A percentile compares a stretch with the other conserved stretches of the same genome.
Evolutionary conservation across 495 filamentous ascomycete genomes (phyloP).

Genomic region (Lophiotrema nucula): DNA sequence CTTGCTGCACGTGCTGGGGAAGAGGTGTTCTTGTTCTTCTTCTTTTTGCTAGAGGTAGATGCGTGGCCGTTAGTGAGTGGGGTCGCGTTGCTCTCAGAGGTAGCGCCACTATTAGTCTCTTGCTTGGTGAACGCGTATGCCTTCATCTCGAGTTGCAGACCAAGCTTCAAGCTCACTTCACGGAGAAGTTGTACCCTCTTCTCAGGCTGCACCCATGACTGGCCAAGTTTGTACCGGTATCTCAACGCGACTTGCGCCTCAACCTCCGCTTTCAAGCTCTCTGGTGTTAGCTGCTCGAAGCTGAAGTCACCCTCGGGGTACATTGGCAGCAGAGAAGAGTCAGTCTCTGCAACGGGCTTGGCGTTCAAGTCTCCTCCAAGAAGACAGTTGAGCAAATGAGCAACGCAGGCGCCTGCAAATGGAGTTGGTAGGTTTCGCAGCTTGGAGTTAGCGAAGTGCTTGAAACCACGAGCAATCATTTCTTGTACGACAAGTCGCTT

Average conservation of each 20-base stretch:
- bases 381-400: constrained; percentile 93
- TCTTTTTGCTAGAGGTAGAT: constrained; percentile 56
- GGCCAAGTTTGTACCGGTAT: constrained; percentile 71
- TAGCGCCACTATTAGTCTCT: constrained; percentile 32
- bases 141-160: constrained; percentile 81
- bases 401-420: constrained; percentile 70
- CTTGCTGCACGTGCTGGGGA: constrained; percentile 52
- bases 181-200: constrained; percentile 82
- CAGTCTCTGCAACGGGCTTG: constrained; percentile 71
- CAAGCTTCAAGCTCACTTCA: constrained; percentile 85
- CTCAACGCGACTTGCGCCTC: constrained; percentile 67
- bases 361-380: constrained; percentile 75
- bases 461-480: constrained; percentile 91
- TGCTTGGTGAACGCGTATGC: constrained; percentile 69
- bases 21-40: constrained; percentile 66
- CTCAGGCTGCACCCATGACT: constrained; percentile 63
- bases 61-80: constrained; percentile 48
- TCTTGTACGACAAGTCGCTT: constrained; percentile 77
- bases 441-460: constrained; percentile 81
- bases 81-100: constrained; percentile 41
- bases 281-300: constrained; percentile 74
- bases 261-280: constrained; percentile 66
- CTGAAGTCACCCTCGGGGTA: constrained; percentile 81
- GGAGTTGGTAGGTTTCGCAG: constrained; percentile 76
- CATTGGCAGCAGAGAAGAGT: constrained; percentile 67